phyloP scores from a whole-genome alignment of 768 basidiomycete species.

The Leucocoprinus sp. region DNA sequence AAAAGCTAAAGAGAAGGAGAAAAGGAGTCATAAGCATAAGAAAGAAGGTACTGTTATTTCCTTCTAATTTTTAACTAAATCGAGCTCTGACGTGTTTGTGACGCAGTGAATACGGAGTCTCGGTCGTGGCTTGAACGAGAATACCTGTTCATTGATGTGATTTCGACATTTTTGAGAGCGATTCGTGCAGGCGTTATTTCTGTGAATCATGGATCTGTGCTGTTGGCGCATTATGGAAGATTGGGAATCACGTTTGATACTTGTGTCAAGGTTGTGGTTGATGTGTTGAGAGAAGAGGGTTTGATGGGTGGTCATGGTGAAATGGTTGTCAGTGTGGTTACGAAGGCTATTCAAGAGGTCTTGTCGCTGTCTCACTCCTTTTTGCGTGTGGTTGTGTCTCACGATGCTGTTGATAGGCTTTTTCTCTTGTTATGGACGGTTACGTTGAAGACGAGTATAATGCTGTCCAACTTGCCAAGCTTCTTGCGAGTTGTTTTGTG shows the following conservation, averaged over 20 bases:
- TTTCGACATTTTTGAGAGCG: slow-evolving; percentile 79
- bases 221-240: slow-evolving; percentile 81
- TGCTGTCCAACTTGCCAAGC: slow-evolving; percentile 66
- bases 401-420: slow-evolving; percentile 53
- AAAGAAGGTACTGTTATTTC: slow-evolving; percentile 27
- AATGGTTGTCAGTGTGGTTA: slow-evolving; percentile 58
- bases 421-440: slow-evolving; percentile 69
- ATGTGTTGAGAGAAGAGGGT: slow-evolving; percentile 79
- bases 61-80: background rate
- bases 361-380: slow-evolving; percentile 17
- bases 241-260: slow-evolving; percentile 78
- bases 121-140: slow-evolving; percentile 60
- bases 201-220: slow-evolving; percentile 64
- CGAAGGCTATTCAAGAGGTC: slow-evolving; percentile 70
- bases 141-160: slow-evolving; percentile 71
- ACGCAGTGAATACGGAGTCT: slow-evolving; percentile 32
- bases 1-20: slow-evolving; percentile 8
- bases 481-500: slow-evolving; percentile 62
- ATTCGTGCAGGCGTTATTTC: slow-evolving; percentile 75
- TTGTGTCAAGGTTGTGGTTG: slow-evolving; percentile 72
- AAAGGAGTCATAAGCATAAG: slow-evolving; percentile 21
- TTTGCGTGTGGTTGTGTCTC: slow-evolving; percentile 1
- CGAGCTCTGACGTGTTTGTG: background rate
- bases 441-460: slow-evolving; percentile 54
- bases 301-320: slow-evolving; percentile 68